Evolutionary conservation across 2,329 filamentous ascomycete species (phyloP), one percentile per base, ranked within the genome.

Genomic region (Grosmannia huntii): DNA sequence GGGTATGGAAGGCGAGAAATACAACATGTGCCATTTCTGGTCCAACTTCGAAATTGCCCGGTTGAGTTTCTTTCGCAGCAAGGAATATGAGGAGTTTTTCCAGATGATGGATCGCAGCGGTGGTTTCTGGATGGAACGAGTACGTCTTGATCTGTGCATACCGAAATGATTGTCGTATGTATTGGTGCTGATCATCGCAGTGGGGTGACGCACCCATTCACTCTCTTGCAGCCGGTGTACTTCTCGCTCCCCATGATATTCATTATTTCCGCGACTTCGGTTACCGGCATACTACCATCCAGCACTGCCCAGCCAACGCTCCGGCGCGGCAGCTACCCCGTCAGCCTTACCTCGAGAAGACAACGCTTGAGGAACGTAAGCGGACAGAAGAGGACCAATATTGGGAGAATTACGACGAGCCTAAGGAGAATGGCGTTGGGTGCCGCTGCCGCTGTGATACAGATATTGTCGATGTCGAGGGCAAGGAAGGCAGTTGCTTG

Each of bases 21-120:
- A 99, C 79, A 99, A 99, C 75, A 99, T 99, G 94, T 99, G 94
- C 71, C 94, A 99, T 76, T 99, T 96, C 77, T 99, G 94, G 94
- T 96, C 90, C 71, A 99, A 99, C 72, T 99, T 99, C 65, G 94
- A 99, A 73, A 99, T 99, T 74, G 94, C 94, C 16, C 84, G 85
- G 60, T 81, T 99, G 61, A 87, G 89, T 74, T 99, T 90, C 84
- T 97, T 97, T 81, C 84, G 94, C 65, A 96, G 91, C 76, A 92
- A 96, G 74, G 88, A 90, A 68, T 99, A 99, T 70, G 87, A 95
- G 66, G 94, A 96, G 64, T 99, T 99, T 72, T 99, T 99, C 72
- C 79, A 96, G 67, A 95, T 95, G 87, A 96, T 99, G 92, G 94
- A 99, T 70, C 85, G 86, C 62, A 96, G 91, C 69, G 94, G 94